Base-by-base conservation (phyloP, 768 basidiomycete species). In the Tephrocybe rancida region DNA sequence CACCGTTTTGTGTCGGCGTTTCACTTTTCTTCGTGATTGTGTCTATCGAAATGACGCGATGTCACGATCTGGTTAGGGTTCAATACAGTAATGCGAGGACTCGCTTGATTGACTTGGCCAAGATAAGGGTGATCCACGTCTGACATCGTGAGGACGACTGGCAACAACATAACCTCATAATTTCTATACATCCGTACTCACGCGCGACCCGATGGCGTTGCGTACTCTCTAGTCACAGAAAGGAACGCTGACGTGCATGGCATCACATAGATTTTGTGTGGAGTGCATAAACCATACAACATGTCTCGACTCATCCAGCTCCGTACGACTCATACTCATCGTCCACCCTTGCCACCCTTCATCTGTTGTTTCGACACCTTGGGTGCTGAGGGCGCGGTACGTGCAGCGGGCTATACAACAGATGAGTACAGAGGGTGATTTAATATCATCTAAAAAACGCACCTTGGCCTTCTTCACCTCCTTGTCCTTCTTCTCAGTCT, bases 401-500 rank as follows among this genome's bases (percentile, higher is more conserved):
- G 84, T 47, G 68, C 60, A 30, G 81, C 69, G 60, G 86, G 80
- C 88, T 88, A 63, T 3, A 47, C 10, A 37, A 6, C 3, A 39
- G 32, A 37, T 48, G 3, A 37, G n/a, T 9, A 27, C 10, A 8
- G 1, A 11, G 8, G 13, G 18, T 41, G 5, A n/a, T 10, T 30
- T 16, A 16, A 44, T 5, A 21, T 2, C 21, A 22, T 22, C 22
- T 0, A 16, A 22, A 19, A 19, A 50, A 73, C 79, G 41, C 26
- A 90, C 88, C 85, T 90, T 91, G 53, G 81, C 74, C 82, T 93
- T 97, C 85, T 92, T 93, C 48, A 78, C 75, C 81, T 95, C 93
- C 82, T 94, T 95, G 52, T 87, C 93, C 82, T 94, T 93, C 88
- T 96, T 98, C 80, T 94, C 94, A 22, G 85, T 81, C 84, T 98